Base-by-base conservation (phyloP, 345 rosid species). In the Hirschfeldia incana region DNA sequence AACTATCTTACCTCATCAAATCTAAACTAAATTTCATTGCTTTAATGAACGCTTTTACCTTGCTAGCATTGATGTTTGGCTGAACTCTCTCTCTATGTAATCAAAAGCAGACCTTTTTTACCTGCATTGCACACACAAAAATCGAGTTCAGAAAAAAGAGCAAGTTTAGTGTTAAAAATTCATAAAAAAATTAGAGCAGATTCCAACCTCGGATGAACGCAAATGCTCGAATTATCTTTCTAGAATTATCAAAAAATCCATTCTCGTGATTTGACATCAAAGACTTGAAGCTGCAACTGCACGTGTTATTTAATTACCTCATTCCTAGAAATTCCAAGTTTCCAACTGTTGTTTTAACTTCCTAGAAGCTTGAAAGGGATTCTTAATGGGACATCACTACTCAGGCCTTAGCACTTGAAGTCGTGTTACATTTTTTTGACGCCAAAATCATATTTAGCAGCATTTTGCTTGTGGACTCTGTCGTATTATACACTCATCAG, bases 301-400 rank as follows among this genome's bases (percentile, higher is more conserved):
- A 79, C 69, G 74, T 79, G 78, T 60, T 79, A 34, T 4, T 5
- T 9, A 10, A 26, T 66, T 36, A 66, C 49, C 72, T 8, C 69
- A 60, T 34, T 59, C 21, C 59, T 44, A 33, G 69, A 67, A 73
- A 72, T 39, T 65, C 49, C 39, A 78, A 67, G 21, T 0, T 21
- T 21, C 21, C 39, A 78, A 67, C 64, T 72, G 73, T 72, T 39
- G 63, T 72, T 59, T 73, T 59, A 59, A 8, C 74, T 67, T 78
- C 76, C 28, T n/a, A 59, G 13, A 78, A 72, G 44, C 64, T 33
- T 33, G 67, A 73, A 60, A 67, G 46, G 67, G 65, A 33, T 73
- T 27, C 63, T 73, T 60, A 79, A 79, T 71, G 74, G 63, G 82
- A 67, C 74, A 74, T 79, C 82, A 67, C 82, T 67, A 58, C 53